Conservation (phyloP, 2,329 filamentous ascomycete species). For the Neoarthrinium moseri region DNA sequence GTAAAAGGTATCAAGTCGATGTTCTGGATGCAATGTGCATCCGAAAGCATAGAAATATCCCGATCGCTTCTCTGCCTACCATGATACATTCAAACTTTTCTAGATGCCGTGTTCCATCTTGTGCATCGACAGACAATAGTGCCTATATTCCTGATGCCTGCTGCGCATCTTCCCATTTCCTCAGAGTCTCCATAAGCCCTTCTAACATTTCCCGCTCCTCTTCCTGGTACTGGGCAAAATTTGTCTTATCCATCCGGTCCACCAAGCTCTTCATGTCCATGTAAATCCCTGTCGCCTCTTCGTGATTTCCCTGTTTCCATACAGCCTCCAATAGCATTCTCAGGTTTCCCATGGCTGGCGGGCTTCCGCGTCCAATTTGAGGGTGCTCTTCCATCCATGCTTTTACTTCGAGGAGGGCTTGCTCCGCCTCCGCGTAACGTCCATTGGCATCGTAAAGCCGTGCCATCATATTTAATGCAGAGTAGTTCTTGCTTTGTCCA, state of each 20-base stretch:
- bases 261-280: neutral
- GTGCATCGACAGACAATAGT: too few species aligned
- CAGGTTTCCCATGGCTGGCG: neutral
- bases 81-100: too few species aligned
- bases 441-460: neutral
- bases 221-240: slow-evolving; percentile 2
- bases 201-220: neutral
- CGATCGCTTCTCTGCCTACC: too few species aligned
- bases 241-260: neutral
- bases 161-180: neutral
- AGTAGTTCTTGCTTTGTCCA: neutral
- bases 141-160: neutral
- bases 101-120: too few species aligned
- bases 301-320: neutral
- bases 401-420: neutral
- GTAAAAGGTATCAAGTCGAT: too few species aligned
- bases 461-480: slow-evolving; percentile 1
- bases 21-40: too few species aligned
- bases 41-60: too few species aligned
- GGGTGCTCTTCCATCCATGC: slow-evolving; percentile 1
- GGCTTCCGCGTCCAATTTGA: neutral
- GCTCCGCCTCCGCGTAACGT: neutral
- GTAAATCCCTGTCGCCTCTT: neutral
- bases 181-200: neutral
- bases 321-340: neutral